Percentiles rank a stretch among this genome's conserved stretches.
These are phyloP conservation scores for Liriodendron chinense DNA, from an alignment of 164 flowering plant genomes.

Conservation along the genomic window DNA sequence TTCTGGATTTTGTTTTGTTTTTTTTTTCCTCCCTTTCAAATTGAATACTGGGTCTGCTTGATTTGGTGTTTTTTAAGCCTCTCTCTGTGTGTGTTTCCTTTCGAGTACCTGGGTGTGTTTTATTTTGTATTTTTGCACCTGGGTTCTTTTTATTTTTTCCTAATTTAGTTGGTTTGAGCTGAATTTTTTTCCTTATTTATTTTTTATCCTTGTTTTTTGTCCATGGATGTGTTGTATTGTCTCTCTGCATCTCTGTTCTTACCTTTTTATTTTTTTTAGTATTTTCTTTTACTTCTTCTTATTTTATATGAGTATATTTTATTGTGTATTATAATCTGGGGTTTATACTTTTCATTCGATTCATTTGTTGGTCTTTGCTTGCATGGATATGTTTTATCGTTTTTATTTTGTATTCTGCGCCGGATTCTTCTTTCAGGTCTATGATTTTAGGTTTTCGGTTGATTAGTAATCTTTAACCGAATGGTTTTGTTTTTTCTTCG, in stretches of 20 bases:
- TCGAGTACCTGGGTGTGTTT: background rate
- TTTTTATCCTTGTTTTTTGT: background rate
- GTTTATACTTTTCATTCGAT: background rate
- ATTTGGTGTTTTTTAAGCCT: too few species aligned
- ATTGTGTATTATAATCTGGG: background rate
- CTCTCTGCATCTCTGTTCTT: background rate
- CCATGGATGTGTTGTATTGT: background rate
- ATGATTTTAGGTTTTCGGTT: background rate
- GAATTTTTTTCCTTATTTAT: background rate
- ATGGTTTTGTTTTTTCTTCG: background rate
- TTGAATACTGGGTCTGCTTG: background rate
- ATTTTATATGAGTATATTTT: background rate
- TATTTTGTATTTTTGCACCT: conserved; percentile 3
- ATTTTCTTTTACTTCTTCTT: background rate
- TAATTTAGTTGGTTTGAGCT: background rate
- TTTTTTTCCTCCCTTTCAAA: too few species aligned
- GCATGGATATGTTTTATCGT: background rate
- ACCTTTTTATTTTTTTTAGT: background rate
- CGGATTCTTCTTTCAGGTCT: background rate
- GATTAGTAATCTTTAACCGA: background rate
- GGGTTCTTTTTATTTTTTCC: background rate
- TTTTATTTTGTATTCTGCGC: background rate
- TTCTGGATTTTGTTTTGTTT: background rate
- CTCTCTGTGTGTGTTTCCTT: background rate
- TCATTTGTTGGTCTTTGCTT: background rate